Evolutionary conservation across 2,329 filamentous ascomycete species (phyloP).

Genomic region (Phaeosphaeria sp.): DNA sequence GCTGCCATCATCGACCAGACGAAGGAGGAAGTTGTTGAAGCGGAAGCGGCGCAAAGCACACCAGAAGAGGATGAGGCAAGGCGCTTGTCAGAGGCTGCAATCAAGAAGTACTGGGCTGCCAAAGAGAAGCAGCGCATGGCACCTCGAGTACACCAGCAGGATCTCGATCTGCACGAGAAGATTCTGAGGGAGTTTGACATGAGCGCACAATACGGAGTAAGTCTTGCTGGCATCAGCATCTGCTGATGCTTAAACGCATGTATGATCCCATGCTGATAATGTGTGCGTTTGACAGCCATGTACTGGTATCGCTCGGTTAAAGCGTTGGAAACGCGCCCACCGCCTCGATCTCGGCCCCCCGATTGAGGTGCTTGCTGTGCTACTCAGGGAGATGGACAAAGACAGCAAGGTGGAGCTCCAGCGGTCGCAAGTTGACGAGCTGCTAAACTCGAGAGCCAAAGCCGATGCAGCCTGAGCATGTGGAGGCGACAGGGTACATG

Average conservation of each 20-base stretch:
- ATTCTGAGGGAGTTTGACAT: conserved; percentile 92
- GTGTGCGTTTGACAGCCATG: conserved; percentile 70
- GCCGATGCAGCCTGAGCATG: conserved; percentile 30
- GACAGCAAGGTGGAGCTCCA: conserved; percentile 63
- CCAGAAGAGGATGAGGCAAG: conserved; percentile 64
- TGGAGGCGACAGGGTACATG: not conserved
- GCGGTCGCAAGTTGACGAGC: conserved; percentile 76
- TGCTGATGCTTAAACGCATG: not conserved
- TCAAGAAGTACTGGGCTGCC: conserved; percentile 77
- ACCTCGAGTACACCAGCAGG: conserved; percentile 78
- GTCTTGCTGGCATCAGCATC: conserved; percentile 38
- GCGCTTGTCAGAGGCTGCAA: conserved; percentile 70
- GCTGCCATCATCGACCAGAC: conserved; percentile 49
- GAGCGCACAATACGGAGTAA: conserved; percentile 87
- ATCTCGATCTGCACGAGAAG: conserved; percentile 77
- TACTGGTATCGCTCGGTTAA: conserved; percentile 80
- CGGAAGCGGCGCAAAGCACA: conserved; percentile 28
- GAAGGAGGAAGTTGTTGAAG: conserved; percentile 38
- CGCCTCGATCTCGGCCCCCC: conserved; percentile 84
- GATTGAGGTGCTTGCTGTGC: conserved; percentile 85
- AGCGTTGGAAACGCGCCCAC: conserved; percentile 88
- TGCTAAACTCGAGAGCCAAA: conserved; percentile 59
- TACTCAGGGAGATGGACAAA: conserved; percentile 71
- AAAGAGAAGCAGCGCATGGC: conserved; percentile 74
- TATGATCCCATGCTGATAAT: conserved; percentile 14